Percentiles rank a stretch among this genome's conserved stretches.
Conservation (phyloP, 2,329 filamentous ascomycete species). For the Dothideomycetidae sp. region DNA sequence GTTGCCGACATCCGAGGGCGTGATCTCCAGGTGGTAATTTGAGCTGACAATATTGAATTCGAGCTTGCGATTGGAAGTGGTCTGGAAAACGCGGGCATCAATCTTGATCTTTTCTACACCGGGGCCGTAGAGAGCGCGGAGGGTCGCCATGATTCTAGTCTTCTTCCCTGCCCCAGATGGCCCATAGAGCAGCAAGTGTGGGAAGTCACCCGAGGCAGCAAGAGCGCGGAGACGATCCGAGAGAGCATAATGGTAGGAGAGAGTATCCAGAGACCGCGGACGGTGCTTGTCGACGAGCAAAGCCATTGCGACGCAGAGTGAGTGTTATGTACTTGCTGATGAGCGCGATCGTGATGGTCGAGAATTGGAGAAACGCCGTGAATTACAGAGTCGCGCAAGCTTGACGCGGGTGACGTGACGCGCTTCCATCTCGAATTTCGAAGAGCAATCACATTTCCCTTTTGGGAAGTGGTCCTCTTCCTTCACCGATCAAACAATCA, state of each 20-base stretch:
- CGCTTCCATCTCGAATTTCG: neutral
- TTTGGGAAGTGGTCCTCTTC: slow-evolving; percentile 1
- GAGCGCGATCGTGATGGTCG: neutral
- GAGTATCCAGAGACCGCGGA: slow-evolving; percentile 57
- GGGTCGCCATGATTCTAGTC: slow-evolving; percentile 84
- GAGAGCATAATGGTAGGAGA: slow-evolving; percentile 80
- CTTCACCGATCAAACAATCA: no score
- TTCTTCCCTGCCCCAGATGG: slow-evolving; percentile 96
- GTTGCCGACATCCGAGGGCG: slow-evolving; percentile 87
- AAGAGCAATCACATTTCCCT: slow-evolving; percentile 6
- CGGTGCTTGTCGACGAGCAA: slow-evolving; percentile 52
- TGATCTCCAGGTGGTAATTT: slow-evolving; percentile 96
- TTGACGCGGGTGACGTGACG: slow-evolving; percentile 1
- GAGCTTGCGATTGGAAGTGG: slow-evolving; percentile 82
- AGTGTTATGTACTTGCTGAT: slow-evolving; percentile 1
- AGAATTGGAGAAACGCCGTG: slow-evolving; percentile 1
- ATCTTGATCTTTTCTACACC: slow-evolving; percentile 99
- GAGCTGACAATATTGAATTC: slow-evolving; percentile 99
- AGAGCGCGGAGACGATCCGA: slow-evolving; percentile 76
- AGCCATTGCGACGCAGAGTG: slow-evolving; percentile 36
- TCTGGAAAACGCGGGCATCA: slow-evolving; percentile 92
- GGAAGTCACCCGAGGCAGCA: slow-evolving; percentile 92
- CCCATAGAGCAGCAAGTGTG: slow-evolving; percentile 91
- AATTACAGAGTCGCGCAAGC: slow-evolving; percentile 1
- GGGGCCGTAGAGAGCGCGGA: slow-evolving; percentile 88